A percentile compares a stretch with the other conserved stretches of the same genome.
phyloP scores from a whole-genome alignment of 2,329 filamentous ascomycete genomes.

The Cyanodermella asteris region DNA sequence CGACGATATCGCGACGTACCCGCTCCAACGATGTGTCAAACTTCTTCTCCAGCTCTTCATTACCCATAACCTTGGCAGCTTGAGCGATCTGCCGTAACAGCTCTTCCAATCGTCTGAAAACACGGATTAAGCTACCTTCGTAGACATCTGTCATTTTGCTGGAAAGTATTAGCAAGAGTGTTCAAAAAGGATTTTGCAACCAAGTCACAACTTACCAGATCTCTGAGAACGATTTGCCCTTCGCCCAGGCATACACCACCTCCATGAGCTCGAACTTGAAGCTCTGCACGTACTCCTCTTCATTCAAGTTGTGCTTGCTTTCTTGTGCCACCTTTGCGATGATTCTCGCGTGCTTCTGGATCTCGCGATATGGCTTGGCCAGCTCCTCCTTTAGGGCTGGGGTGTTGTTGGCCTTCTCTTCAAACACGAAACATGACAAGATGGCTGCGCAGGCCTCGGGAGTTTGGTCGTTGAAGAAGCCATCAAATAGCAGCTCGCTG shows the following conservation, averaged over 20 bases:
- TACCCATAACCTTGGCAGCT: conserved; percentile 94
- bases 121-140: conserved; percentile 84
- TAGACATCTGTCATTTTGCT: conserved; percentile 99
- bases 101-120: conserved; percentile 90
- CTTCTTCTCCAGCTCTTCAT: conserved; percentile 75
- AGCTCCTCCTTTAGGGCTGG: conserved; percentile 58
- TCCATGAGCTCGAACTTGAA: conserved; percentile 97
- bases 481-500: conserved; percentile 82
- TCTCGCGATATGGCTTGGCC: conserved; percentile 63
- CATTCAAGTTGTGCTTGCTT: conserved; percentile 81
- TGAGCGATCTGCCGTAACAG: conserved; percentile 85
- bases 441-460: conserved; percentile 73
- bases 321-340: conserved; percentile 89
- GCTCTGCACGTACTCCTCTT: conserved; percentile 74
- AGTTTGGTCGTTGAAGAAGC: conserved; percentile 89
- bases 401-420: conserved; percentile 72
- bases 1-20: conserved; percentile 82
- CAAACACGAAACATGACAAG: conserved; percentile 88
- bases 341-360: conserved; percentile 66
- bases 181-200: conserved; percentile 1
- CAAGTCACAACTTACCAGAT: conserved; percentile 56
- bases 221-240: conserved; percentile 71
- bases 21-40: conserved; percentile 72
- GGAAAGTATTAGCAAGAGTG: conserved; percentile 9
- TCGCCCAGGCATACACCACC: conserved; percentile 78